A percentile compares a stretch with the other conserved stretches of the same genome.
Evolutionary conservation across 768 basidiomycete genomes (phyloP).

Genomic region (Exsudoporus frostii): DNA sequence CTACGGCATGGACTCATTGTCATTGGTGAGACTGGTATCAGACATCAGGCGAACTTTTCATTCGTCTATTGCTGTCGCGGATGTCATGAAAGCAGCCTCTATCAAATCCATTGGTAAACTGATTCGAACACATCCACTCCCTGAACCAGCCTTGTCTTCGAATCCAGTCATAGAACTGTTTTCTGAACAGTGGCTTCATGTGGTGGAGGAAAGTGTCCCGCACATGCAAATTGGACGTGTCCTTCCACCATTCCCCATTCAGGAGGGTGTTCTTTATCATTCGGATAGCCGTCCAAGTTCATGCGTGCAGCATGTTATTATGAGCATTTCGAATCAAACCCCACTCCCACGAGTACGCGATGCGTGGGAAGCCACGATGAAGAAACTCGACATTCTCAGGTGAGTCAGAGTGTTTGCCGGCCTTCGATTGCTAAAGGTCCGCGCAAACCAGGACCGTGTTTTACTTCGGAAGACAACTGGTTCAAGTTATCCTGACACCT

Average conservation of each 20-base stretch:
- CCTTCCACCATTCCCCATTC: conserved; percentile 45
- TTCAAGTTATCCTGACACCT: conserved; percentile 27
- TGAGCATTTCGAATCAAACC: conserved; percentile 24
- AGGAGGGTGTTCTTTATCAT: conserved; percentile 45
- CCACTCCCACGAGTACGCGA: conserved; percentile 24
- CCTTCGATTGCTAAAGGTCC: not conserved
- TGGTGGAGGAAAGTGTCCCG: conserved; percentile 4
- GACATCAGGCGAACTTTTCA: conserved; percentile 21
- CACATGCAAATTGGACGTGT: conserved; percentile 12
- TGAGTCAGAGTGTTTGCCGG: conserved; percentile 6
- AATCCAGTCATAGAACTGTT: conserved; percentile 8
- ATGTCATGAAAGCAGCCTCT: conserved; percentile 28
- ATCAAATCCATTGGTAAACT: conserved; percentile 22
- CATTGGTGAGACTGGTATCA: conserved; percentile 21
- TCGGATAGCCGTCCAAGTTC: conserved; percentile 36
- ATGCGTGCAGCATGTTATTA: conserved; percentile 45
- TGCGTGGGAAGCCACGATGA: conserved; percentile 35
- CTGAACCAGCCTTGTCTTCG: not conserved
- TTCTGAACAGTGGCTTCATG: conserved; percentile 17
- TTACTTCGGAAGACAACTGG: conserved; percentile 26
- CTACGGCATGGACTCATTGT: conserved; percentile 33
- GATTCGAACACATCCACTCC: conserved; percentile 1
- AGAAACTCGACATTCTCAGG: conserved; percentile 28
- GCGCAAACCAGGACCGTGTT: conserved; percentile 29
- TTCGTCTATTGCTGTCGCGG: conserved; percentile 22